Percentiles rank a stretch among this genome's conserved stretches.
phyloP scores from a whole-genome alignment of 768 basidiomycete species.

The Chalciporus pseudorubinellus region DNA sequence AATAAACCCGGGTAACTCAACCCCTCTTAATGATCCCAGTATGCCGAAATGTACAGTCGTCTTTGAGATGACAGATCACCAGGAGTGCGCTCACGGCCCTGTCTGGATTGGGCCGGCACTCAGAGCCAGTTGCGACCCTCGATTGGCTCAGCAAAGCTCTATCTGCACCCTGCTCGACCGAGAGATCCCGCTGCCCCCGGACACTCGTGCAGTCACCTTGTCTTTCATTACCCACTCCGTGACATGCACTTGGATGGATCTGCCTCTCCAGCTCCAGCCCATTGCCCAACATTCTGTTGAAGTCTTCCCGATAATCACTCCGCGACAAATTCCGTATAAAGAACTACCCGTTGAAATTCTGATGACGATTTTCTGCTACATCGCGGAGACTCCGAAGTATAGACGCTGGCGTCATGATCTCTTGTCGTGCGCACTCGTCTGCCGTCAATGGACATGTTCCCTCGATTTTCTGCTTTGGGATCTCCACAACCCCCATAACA shows the following conservation, averaged over 20 bases:
- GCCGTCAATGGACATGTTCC: not conserved
- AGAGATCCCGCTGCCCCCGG: not conserved
- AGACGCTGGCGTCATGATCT: not conserved
- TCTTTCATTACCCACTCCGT: not conserved
- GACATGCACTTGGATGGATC: not conserved
- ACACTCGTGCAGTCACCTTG: not conserved
- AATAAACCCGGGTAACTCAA: no score
- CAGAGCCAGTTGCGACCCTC: not conserved
- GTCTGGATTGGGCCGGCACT: not conserved
- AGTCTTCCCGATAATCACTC: not conserved
- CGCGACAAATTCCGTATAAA: not conserved
- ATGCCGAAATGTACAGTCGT: no score
- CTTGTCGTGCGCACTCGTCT: no score
- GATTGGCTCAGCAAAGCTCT: no score
- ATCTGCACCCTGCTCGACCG: not conserved
- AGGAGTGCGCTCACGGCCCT: no score
- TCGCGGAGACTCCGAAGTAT: not conserved
- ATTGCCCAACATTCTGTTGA: not conserved
- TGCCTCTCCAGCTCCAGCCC: not conserved
- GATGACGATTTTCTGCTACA: not conserved
- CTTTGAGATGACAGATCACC: not conserved
- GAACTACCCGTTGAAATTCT: not conserved
- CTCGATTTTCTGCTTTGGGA: not conserved
- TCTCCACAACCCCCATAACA: not conserved
- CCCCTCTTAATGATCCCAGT: not conserved